Base-by-base conservation (phyloP, 2,329 filamentous ascomycete species). In the Xylariaceae sp. region DNA sequence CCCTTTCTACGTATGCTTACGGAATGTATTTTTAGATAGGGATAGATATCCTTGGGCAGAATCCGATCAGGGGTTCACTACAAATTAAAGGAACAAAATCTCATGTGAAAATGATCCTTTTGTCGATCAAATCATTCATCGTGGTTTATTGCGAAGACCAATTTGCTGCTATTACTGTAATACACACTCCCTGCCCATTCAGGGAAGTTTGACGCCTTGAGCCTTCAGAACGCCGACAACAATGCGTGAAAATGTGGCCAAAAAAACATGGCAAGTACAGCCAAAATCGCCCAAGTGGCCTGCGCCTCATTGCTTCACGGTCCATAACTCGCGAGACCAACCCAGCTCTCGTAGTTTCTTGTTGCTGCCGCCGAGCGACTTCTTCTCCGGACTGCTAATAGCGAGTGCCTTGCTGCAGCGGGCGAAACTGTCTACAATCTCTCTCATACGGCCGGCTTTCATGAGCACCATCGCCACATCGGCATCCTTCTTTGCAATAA, bases 341-440 rank as follows among this genome's bases (percentile, higher is more conserved):
- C 83, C 83, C 70, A 78, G 75, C 69, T 83, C 78, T 42, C 80
- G 76, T 63, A 83, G 71, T 71, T 81, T 84, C 72, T 84, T 86
- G 64, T 74, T 80, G 60, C 73, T 76, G 4, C 74, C 73, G 8
- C 75, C 73, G 1, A 73, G 63, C 3, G 71, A 67, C 63, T 78
- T 79, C 71, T 82, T 83, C 59, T 83, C 80, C 19, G 72, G 75
- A 8, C 77, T 76, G 55, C 72, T 76, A 51, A 82, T 76, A 1
- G 82, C 79, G 55, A 88, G 81, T 2, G 86, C 84, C 71, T 89
- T 88, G 71, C 88, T 91, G 53, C 85, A 86, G 50, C 83, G 77
- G 1, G 92, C 90, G 67, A 97, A 85, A 8, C 81, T 81, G 66
- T 88, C 83, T 9, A 91, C 80, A 41, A 94, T 75, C 73, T 92